These are phyloP conservation scores for Coffea canephora DNA, from an alignment of 257 asterid genomes.

Conservation along the genomic window DNA sequence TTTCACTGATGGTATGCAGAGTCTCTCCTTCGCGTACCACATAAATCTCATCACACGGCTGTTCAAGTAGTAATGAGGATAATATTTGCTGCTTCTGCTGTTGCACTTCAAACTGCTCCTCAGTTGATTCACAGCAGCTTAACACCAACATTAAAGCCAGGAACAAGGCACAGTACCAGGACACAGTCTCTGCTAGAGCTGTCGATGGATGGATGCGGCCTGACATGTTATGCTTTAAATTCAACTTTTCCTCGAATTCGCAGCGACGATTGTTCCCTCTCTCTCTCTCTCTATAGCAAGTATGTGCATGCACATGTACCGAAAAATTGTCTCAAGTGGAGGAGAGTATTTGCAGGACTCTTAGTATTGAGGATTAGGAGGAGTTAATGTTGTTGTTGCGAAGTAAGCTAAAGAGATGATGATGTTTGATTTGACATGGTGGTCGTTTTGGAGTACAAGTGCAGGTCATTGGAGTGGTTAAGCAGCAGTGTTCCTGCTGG, in stretches of 20 bases:
- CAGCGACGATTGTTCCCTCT: neutral
- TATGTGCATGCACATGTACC: neutral
- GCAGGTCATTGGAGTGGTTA: slow-evolving; percentile 50
- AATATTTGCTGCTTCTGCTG: neutral
- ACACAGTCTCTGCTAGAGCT: slow-evolving; percentile 45
- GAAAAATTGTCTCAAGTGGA: neutral
- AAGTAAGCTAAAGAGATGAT: neutral
- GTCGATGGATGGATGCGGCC: slow-evolving; percentile 30
- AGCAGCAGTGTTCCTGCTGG: neutral
- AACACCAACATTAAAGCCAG: slow-evolving; percentile 50
- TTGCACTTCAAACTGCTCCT: slow-evolving; percentile 24
- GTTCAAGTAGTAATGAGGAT: neutral
- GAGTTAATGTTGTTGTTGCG: neutral
- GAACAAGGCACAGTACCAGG: slow-evolving; percentile 55
- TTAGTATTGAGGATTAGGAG: slow-evolving; percentile 21
- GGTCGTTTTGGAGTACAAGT: slow-evolving; percentile 17
- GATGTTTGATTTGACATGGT: neutral
- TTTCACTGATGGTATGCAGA: slow-evolving; percentile 66
- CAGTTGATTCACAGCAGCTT: slow-evolving; percentile 57
- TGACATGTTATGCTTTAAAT: slow-evolving; percentile 24
- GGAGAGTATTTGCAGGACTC: slow-evolving; percentile 20
- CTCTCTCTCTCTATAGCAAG: neutral
- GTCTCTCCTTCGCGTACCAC: slow-evolving; percentile 84
- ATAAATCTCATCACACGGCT: slow-evolving; percentile 69
- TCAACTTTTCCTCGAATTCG: slow-evolving; percentile 15